Evolutionary conservation across 345 rosid genomes (phyloP).

Genomic region (Populus pruinosa): DNA sequence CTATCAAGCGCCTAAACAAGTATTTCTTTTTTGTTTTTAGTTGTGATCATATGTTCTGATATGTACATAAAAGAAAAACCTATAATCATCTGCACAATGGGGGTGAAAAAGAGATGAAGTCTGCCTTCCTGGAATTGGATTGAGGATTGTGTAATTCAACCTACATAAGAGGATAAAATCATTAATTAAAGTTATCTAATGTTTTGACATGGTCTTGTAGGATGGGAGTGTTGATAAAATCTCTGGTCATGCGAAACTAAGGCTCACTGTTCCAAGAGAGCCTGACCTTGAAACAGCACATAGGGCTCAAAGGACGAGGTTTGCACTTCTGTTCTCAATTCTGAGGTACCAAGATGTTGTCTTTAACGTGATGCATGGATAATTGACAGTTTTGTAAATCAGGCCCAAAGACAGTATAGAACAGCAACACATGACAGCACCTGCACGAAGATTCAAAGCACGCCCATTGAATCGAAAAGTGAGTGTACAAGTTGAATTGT

Average conservation of each 20-base stretch:
- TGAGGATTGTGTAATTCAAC: neutral
- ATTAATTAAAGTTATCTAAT: neutral
- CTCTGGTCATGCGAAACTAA: conserved; percentile 37
- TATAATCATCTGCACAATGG: neutral
- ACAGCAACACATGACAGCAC: conserved; percentile 35
- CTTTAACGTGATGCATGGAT: conserved; percentile 8
- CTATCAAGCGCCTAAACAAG: neutral
- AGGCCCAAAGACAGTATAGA: conserved; percentile 56
- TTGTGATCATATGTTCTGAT: neutral
- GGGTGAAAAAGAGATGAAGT: neutral
- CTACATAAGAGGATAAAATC: neutral
- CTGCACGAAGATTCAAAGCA: conserved; percentile 72
- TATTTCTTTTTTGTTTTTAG: neutral
- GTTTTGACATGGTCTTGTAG: conserved; percentile 41
- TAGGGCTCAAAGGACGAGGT: conserved; percentile 81
- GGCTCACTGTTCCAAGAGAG: conserved; percentile 80
- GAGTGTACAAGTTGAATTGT: conserved; percentile 23
- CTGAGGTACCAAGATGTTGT: neutral
- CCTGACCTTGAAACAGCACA: conserved; percentile 86
- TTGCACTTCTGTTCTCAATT: conserved; percentile 13
- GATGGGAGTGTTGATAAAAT: conserved; percentile 45
- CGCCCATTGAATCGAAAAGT: conserved; percentile 95
- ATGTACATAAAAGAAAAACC: neutral
- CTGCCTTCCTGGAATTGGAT: neutral
- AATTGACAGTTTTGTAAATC: conserved; percentile 30